Evolutionary conservation across 305 asterid genomes (phyloP).

Genomic region (Solanum hybrid): DNA sequence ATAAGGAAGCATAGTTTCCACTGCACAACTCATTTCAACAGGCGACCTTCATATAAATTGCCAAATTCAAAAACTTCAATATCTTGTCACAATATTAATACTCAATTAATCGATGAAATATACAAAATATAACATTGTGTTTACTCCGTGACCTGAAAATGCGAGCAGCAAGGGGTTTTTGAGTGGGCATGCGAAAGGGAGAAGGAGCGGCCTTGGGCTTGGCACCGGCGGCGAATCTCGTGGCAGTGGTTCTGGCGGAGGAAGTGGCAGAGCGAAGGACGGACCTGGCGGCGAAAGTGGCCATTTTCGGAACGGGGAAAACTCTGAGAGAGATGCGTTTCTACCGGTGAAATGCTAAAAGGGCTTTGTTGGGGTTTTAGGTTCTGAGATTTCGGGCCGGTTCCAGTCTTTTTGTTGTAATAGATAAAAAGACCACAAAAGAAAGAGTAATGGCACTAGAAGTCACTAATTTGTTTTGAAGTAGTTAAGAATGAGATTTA

Average conservation of each 20-base stretch:
- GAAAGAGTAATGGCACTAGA: neutral
- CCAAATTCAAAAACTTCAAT: neutral
- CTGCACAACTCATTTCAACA: slow-evolving; percentile 67
- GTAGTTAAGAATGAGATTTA: neutral
- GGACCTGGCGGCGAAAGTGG: slow-evolving; percentile 63
- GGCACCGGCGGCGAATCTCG: slow-evolving; percentile 34
- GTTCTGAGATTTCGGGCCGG: neutral
- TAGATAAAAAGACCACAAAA: neutral
- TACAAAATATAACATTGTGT: neutral
- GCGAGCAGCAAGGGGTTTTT: slow-evolving; percentile 60
- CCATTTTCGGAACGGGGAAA: slow-evolving; percentile 31
- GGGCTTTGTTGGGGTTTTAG: slow-evolving; percentile 42
- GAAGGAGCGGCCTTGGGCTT: slow-evolving; percentile 46
- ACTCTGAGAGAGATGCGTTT: neutral
- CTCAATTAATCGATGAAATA: neutral
- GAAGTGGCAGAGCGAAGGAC: slow-evolving; percentile 50
- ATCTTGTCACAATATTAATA: neutral
- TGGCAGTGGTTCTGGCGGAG: slow-evolving; percentile 40
- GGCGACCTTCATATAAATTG: slow-evolving; percentile 47
- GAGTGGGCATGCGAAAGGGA: slow-evolving; percentile 59
- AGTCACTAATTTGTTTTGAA: neutral
- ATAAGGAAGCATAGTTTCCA: slow-evolving; percentile 72
- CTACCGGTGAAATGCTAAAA: neutral
- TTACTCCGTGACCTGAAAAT: slow-evolving; percentile 52
- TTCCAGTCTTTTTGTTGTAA: neutral